phyloP scores from a whole-genome alignment of 2,329 filamentous ascomycete genomes.

The Pseudocercospora musae region DNA sequence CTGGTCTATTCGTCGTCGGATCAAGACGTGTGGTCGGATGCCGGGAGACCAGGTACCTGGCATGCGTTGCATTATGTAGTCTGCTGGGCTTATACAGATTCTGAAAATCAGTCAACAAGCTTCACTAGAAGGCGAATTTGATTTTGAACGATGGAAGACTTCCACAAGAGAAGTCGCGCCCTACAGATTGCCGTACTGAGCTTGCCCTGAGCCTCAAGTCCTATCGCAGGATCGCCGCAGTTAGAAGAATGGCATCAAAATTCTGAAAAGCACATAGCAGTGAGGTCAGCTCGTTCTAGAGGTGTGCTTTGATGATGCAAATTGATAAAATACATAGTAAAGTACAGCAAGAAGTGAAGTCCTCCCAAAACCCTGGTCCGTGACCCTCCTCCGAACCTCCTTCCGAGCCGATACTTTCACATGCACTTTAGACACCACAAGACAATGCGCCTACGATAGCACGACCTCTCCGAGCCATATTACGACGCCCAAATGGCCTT shows the following conservation, averaged over 20 bases:
- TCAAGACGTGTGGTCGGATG: not conserved
- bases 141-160: not conserved
- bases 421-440: conserved; percentile 1
- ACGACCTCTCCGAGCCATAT: not conserved
- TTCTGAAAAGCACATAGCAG: not conserved
- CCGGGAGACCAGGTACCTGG: not conserved
- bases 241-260: not conserved
- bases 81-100: not conserved
- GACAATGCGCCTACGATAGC: conserved; percentile 12
- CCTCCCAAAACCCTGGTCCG: not conserved
- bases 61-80: not conserved
- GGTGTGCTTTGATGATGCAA: not conserved
- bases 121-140: not conserved
- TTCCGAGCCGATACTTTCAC: conserved; percentile 5
- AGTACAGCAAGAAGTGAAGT: not conserved
- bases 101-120: not conserved
- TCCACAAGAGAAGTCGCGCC: not conserved
- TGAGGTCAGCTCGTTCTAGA: not conserved
- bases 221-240: not conserved
- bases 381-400: not conserved
- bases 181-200: not conserved
- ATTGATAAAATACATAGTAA: no score
- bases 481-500: conserved; percentile 4
- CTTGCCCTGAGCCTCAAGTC: not conserved
- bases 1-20: not conserved